Evolutionary conservation across 345 rosid species (phyloP), one percentile per base, ranked within the genome.

Genomic region (Populus davidiana): DNA sequence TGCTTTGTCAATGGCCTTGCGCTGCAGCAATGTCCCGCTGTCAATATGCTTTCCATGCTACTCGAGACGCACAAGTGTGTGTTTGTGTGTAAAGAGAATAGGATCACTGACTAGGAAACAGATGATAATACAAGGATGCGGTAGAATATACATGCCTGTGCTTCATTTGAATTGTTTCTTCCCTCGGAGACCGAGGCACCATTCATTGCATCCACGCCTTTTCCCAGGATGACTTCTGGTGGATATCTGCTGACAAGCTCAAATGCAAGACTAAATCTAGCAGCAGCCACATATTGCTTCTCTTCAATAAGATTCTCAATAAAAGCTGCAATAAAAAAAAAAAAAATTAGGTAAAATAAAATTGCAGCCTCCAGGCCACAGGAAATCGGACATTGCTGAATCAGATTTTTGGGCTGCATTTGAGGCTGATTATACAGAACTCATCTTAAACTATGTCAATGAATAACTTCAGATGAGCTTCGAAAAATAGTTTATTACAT

Each of bases 211-310:
- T 33, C 36, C 36, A 33, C 36, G 77, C 67, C 75, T 21, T 66
- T 17, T 49, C 64, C 54, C 35, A 86, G 41, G 49, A 88, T 71
- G 20, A 43, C 9, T 73, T 68, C 79, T 9, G 83, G 43, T 29
- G 81, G 49, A 35, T 74, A 83, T 43, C 70, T 68, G 33, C 76
- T 77, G 50, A 59, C 69, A 25, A 81, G 71, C 62, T 77, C 78
- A 77, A 79, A 77, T 23, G 85, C 78, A 65, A 77, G 79, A 29
- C 82, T 81, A 76, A 82, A 79, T 74, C 71, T 76, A 36, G 75
- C 63, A 62, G 91, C 87, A 29, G 76, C 73, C 1, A 82, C 21
- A 71, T 70, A 72, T 50, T 83, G 73, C 29, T 78, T 79, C 73
- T 56, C 78, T 54, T 10, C 23, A 69, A 80, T 43, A 39, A 86